Evolutionary conservation across 495 filamentous ascomycete species (phyloP).

Genomic region (Evernia prunastri): DNA sequence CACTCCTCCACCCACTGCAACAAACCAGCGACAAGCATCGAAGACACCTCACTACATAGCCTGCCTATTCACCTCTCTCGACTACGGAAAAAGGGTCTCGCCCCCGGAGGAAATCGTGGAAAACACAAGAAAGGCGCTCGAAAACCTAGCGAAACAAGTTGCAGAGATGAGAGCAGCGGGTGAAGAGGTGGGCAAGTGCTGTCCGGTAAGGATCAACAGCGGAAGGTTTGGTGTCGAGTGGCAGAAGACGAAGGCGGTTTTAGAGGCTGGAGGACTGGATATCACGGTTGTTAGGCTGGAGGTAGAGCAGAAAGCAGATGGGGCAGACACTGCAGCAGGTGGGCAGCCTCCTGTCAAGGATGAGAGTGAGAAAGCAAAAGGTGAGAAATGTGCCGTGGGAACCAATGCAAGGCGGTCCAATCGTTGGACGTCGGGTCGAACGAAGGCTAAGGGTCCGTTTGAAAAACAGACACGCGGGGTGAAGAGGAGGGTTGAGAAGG

Average conservation of each 20-base stretch:
- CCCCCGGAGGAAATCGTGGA: slow-evolving; percentile 32
- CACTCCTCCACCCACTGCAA: slow-evolving; percentile 37
- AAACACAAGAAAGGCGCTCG: slow-evolving; percentile 37
- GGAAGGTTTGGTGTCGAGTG: slow-evolving; percentile 40
- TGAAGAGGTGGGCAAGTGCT: slow-evolving; percentile 23
- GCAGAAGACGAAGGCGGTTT: slow-evolving; percentile 31
- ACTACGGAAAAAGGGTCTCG: slow-evolving; percentile 28
- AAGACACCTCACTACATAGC: slow-evolving; percentile 39
- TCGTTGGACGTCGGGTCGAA: too few species aligned
- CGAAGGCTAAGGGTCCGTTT: neutral
- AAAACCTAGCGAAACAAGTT: slow-evolving; percentile 36
- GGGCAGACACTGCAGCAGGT: neutral
- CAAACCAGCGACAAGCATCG: neutral
- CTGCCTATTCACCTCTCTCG: slow-evolving; percentile 42
- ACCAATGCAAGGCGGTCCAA: too few species aligned
- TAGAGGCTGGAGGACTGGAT: slow-evolving; percentile 30
- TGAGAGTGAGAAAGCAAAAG: neutral
- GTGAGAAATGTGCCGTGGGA: too few species aligned
- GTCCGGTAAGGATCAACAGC: slow-evolving; percentile 41
- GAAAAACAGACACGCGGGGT: neutral
- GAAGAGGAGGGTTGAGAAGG: slow-evolving; percentile 8
- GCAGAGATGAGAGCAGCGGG: slow-evolving; percentile 3
- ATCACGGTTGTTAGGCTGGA: slow-evolving; percentile 31
- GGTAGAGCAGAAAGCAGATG: neutral
- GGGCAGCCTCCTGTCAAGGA: neutral